A percentile compares a stretch with the other conserved stretches of the same genome.
These are phyloP conservation scores for Boletus pseudopeckii DNA, from an alignment of 768 basidiomycete genomes.

Conservation along the genomic window DNA sequence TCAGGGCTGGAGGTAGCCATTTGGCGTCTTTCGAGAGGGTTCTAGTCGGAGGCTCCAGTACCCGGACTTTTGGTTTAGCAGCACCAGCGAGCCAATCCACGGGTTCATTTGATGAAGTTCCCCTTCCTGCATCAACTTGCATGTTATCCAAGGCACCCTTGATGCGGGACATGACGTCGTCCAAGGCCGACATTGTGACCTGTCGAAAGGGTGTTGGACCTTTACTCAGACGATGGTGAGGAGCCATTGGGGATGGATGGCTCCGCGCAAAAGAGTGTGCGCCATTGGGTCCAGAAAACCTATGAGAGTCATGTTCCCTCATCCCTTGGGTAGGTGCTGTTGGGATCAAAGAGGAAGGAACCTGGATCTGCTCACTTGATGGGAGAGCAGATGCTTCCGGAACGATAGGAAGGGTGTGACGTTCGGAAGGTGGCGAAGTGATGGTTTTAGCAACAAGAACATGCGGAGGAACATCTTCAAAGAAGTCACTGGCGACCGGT, in stretches of 20 bases:
- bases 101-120: conserved; percentile 12
- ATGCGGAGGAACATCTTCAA: conserved; percentile 46
- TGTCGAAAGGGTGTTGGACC: conserved; percentile 38
- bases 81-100: conserved; percentile 21
- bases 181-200: conserved; percentile 66
- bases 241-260: conserved; percentile 14
- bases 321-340: conserved; percentile 4
- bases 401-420: conserved; percentile 11
- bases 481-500: conserved; percentile 69
- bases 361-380: conserved; percentile 9
- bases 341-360: not conserved
- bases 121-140: conserved; percentile 45
- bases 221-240: conserved; percentile 24
- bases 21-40: conserved; percentile 37
- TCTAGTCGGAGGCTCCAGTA: conserved; percentile 16
- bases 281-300: conserved; percentile 20
- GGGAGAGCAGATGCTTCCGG: conserved; percentile 12
- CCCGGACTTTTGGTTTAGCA: conserved; percentile 21
- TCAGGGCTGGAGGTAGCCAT: conserved; percentile 58
- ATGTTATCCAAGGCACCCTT: conserved; percentile 74
- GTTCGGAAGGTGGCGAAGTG: conserved; percentile 17
- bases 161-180: conserved; percentile 83
- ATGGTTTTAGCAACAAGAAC: conserved; percentile 38
- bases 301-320: conserved; percentile 20
- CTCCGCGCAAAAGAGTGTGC: conserved; percentile 11